Evolutionary conservation across 2,329 filamentous ascomycete species (phyloP).

Genomic region (Juglanconis oblonga): DNA sequence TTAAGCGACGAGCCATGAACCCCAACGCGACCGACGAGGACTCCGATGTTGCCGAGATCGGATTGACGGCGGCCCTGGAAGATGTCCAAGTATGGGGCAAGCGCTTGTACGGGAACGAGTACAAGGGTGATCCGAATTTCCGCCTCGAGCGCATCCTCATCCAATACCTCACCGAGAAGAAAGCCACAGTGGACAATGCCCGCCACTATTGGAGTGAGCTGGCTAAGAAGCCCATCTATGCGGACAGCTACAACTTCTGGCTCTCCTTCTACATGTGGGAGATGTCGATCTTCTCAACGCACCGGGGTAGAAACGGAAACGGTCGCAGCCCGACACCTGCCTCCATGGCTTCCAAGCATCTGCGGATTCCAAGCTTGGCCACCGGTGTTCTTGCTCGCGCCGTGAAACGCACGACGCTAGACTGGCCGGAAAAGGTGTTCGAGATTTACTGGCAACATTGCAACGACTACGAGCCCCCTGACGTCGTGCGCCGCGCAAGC

Average conservation of each 20-base stretch:
- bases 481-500: slow-evolving; percentile 69
- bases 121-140: slow-evolving; percentile 83
- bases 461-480: slow-evolving; percentile 82
- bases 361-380: slow-evolving; percentile 67
- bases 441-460: slow-evolving; percentile 77
- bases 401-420: slow-evolving; percentile 57
- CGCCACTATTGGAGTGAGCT: slow-evolving; percentile 75
- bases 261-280: slow-evolving; percentile 90
- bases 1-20: slow-evolving; percentile 80
- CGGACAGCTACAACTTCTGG: slow-evolving; percentile 90
- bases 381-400: slow-evolving; percentile 76
- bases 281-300: slow-evolving; percentile 59
- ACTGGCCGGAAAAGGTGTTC: slow-evolving; percentile 74
- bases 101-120: slow-evolving; percentile 68
- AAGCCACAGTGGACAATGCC: slow-evolving; percentile 72
- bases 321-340: slow-evolving; percentile 52
- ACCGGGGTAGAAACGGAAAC: slow-evolving; percentile 37
- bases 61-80: slow-evolving; percentile 80
- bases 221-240: slow-evolving; percentile 58
- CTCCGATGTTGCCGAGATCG: slow-evolving; percentile 84
- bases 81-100: slow-evolving; percentile 79
- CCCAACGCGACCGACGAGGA: slow-evolving; percentile 75
- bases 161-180: slow-evolving; percentile 84
- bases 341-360: slow-evolving; percentile 20
- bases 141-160: slow-evolving; percentile 89